Evolutionary conservation across 305 asterid species (phyloP).

Genomic region (Plantago lanceolata): DNA sequence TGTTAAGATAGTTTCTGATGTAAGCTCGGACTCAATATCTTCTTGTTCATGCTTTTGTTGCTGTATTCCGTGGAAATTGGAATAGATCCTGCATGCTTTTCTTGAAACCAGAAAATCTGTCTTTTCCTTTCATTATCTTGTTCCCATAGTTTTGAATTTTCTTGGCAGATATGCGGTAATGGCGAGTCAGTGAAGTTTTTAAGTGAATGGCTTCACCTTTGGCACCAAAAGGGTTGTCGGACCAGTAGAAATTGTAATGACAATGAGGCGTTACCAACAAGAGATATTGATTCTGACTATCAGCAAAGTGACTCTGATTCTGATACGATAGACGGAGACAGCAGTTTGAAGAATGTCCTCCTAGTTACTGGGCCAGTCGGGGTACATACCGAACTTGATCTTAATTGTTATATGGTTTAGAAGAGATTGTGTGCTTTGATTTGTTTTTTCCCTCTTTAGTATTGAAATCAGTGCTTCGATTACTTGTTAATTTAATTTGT

Average conservation of each 20-base stretch:
- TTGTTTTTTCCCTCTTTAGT: neutral
- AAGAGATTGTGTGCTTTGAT: slow-evolving; percentile 21
- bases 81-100: slow-evolving; percentile 7
- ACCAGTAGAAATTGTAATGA: slow-evolving; percentile 33
- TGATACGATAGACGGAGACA: slow-evolving; percentile 49
- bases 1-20: slow-evolving; percentile 13
- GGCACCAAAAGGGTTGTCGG: slow-evolving; percentile 69
- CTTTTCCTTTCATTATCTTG: slow-evolving; percentile 9
- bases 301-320: slow-evolving; percentile 55
- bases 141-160: slow-evolving; percentile 22
- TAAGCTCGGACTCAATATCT: slow-evolving; percentile 6
- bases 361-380: slow-evolving; percentile 94
- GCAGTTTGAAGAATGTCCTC: slow-evolving; percentile 75
- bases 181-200: slow-evolving; percentile 61
- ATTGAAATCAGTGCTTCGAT: slow-evolving; percentile 10
- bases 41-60: slow-evolving; percentile 11
- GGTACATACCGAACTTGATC: slow-evolving; percentile 41
- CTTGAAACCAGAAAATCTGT: slow-evolving; percentile 11
- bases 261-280: slow-evolving; percentile 30
- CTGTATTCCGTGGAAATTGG: neutral
- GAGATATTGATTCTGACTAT: slow-evolving; percentile 41
- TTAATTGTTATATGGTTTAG: slow-evolving; percentile 17
- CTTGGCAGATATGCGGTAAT: slow-evolving; percentile 84
- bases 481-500: neutral
- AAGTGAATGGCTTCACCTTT: slow-evolving; percentile 82